Evolutionary conservation across 2,329 filamentous ascomycete genomes (phyloP), one percentile per base, ranked within the genome.

Genomic region (Monascus ruber): DNA sequence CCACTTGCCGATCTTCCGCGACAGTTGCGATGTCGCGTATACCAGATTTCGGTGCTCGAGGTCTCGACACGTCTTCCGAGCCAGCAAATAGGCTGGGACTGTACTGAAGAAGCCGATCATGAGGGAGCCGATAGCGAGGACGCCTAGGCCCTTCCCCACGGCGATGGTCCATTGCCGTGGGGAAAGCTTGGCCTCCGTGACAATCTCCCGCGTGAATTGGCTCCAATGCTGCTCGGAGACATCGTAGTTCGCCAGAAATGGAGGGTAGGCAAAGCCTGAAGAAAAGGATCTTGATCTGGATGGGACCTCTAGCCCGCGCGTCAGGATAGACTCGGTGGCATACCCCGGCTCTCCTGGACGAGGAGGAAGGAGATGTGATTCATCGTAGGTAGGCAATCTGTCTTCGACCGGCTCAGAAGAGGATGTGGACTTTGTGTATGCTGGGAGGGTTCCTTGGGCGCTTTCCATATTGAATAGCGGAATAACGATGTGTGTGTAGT

Each of bases 191-290:
- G 54, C 57, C 24, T 49, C 49, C 2, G 53, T 41, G 6, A 42
- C 46, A 31, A 60, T 51, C n/a, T 51, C 47, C 9, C 42, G 38
- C 1, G 56, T 58, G 29, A 60, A 60, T 6, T 43, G 38, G 0
- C 28, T 26, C 57, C 56, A 60, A 25, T 56, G 43, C 1, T 42
- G 36, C 9, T 46, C 29, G 0, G 50, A 46, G 25, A 60, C 44
- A 9, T 41, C 36, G 37, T 55, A 50, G 26, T 36, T 24, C 1
- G 42, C 10, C 2, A 60, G 41, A 4, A 54, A 44, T 5, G 47
- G 43, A 1, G 56, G 56, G 38, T 57, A 60, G 8, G 47, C 45
- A 39, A 60, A 60, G 10, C 56, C 55, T 0, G 57, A 60, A 24
- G 50, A 54, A 33, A 51, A 44, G 17, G 45, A 40, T 4, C 37